Percentiles rank a stretch among this genome's conserved stretches.
Evolutionary conservation across 805 yeast species (phyloP).

Genomic region (Starmerella powellii): DNA sequence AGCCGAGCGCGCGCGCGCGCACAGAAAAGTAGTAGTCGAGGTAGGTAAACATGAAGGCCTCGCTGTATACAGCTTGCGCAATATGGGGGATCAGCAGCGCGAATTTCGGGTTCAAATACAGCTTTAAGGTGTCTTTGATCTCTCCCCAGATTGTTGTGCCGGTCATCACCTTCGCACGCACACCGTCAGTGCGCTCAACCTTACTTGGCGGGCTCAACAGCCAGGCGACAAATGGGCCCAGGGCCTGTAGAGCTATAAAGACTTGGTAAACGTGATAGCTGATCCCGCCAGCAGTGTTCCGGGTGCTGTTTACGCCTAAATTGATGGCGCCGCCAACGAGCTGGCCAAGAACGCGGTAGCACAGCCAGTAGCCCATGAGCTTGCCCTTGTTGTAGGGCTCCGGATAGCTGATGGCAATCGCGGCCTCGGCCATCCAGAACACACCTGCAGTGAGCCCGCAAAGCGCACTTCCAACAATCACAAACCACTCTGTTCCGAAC

Average conservation of each 20-base stretch:
- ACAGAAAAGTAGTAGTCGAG: slow-evolving; percentile 36
- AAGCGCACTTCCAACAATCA: slow-evolving; percentile 19
- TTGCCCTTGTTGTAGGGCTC: slow-evolving; percentile 20
- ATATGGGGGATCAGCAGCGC: slow-evolving; percentile 13
- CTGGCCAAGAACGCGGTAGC: slow-evolving; percentile 18
- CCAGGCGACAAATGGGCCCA: slow-evolving; percentile 20
- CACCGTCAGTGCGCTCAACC: slow-evolving; percentile 28
- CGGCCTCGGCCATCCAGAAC: slow-evolving; percentile 24
- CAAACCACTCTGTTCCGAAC: slow-evolving; percentile 22
- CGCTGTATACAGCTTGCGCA: slow-evolving; percentile 16
- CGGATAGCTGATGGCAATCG: slow-evolving; percentile 22
- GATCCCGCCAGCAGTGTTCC: slow-evolving; percentile 15
- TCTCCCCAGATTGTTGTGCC: slow-evolving; percentile 3
- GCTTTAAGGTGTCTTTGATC: slow-evolving; percentile 12
- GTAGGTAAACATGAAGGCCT: slow-evolving; percentile 14
- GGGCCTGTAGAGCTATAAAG: slow-evolving; percentile 20
- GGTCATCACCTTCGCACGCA: slow-evolving; percentile 10
- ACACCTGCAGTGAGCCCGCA: slow-evolving; percentile 24
- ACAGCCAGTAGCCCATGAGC: slow-evolving; percentile 21
- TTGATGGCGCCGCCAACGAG: slow-evolving; percentile 23
- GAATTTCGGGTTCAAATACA: slow-evolving; percentile 8
- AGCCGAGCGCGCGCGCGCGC: slow-evolving; percentile 45
- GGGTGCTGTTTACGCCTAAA: slow-evolving; percentile 15
- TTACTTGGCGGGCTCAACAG: slow-evolving; percentile 19
- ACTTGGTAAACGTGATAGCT: slow-evolving; percentile 12